phyloP scores from a whole-genome alignment of 2,329 filamentous ascomycete genomes.

The Hirsutella thompsonii region DNA sequence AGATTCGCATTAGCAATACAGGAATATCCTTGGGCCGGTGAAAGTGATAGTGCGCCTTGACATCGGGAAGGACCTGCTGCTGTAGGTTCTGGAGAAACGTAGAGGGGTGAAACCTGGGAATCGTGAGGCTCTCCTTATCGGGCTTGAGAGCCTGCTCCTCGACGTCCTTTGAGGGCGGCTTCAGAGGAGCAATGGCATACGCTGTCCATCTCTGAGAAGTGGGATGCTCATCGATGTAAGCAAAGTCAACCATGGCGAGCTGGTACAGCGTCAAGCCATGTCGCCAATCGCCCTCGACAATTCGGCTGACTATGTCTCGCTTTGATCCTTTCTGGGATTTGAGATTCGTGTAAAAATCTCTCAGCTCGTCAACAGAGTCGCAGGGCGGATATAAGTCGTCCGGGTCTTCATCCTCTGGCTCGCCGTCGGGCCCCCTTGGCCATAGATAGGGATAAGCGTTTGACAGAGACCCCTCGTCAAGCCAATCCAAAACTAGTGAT shows the following conservation, averaged over 20 bases:
- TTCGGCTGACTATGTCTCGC: constrained; percentile 49
- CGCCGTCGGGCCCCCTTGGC: constrained; percentile 9
- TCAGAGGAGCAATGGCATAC: constrained; percentile 43
- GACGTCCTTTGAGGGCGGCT: constrained; percentile 19
- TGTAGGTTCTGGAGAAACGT: constrained; percentile 70
- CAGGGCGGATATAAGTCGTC: constrained; percentile 59
- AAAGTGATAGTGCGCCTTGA: constrained; percentile 76
- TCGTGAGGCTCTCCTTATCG: constrained; percentile 31
- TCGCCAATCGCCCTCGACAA: constrained; percentile 57
- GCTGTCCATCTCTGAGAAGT: constrained; percentile 51
- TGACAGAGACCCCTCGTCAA: constrained; percentile 52
- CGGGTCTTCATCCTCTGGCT: constrained; percentile 27
- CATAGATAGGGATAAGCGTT: constrained; percentile 28
- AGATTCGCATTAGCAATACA: constrained; percentile 63
- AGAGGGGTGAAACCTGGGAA: constrained; percentile 67
- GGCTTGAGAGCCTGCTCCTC: constrained; percentile 26
- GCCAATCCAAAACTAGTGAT: constrained; percentile 64
- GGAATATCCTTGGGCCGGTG: constrained; percentile 57
- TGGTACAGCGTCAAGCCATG: constrained; percentile 52
- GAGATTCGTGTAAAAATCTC: constrained; percentile 49
- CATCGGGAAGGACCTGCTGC: constrained; percentile 58
- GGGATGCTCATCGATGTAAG: constrained; percentile 53
- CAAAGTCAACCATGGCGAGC: constrained; percentile 55
- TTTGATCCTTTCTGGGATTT: constrained; percentile 47
- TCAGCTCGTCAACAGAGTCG: constrained; percentile 51